phyloP scores from a whole-genome alignment of 2,329 filamentous ascomycete genomes.

The Sporothrix curviconia region DNA sequence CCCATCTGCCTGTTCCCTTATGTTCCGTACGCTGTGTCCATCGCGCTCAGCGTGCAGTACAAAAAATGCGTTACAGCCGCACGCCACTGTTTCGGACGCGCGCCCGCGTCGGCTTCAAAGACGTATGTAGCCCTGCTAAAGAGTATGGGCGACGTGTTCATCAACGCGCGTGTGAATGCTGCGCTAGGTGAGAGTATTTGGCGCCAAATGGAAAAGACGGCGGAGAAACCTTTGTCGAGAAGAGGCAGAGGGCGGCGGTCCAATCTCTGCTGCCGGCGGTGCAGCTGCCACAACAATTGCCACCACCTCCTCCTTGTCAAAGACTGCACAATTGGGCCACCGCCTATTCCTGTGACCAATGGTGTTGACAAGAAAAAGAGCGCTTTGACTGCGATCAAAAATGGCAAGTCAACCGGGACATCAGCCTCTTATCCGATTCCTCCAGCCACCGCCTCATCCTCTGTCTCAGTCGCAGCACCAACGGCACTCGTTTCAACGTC shows the following conservation, averaged over 20 bases:
- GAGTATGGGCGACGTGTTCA: slow-evolving; percentile 50
- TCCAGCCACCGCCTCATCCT: background rate
- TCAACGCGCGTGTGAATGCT: slow-evolving; percentile 49
- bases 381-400: too few relatives aligned
- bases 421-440: too few relatives aligned
- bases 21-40: slow-evolving; percentile 54
- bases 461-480: background rate
- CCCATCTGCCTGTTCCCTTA: slow-evolving; percentile 50
- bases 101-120: slow-evolving; percentile 48
- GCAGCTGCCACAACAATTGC: too few relatives aligned
- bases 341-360: background rate
- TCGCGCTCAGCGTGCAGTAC: slow-evolving; percentile 56
- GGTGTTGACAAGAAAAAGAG: background rate
- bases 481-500: background rate
- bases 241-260: slow-evolving; percentile 7
- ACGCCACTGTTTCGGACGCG: slow-evolving; percentile 52
- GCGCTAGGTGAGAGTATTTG: slow-evolving; percentile 49
- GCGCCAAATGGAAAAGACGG: slow-evolving; percentile 50
- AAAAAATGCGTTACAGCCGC: slow-evolving; percentile 55
- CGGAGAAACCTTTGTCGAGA: slow-evolving; percentile 33
- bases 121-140: slow-evolving; percentile 48
- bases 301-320: too few relatives aligned
- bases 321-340: background rate
- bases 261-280: too few relatives aligned
- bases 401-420: too few relatives aligned